Evolutionary conservation across 345 rosid genomes (phyloP), one percentile per base, ranked within the genome.

Genomic region (Ricinus communis): DNA sequence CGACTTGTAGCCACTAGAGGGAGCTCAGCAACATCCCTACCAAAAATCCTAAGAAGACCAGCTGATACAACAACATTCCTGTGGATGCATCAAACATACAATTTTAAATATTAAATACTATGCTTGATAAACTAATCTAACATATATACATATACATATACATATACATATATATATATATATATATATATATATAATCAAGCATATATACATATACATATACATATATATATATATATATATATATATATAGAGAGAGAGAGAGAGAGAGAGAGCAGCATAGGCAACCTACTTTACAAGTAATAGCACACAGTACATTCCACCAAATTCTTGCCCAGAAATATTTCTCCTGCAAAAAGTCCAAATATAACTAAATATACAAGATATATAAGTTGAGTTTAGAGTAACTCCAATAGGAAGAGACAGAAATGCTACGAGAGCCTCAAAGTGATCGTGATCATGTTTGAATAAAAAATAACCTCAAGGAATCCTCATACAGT

Each of bases 301-400:
- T 78, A 96, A 77, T 71, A 91, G 88, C 69, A 96, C 79, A 69
- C 91, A 89, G 70, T 91, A 91, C 87, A 93, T 87, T 71, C 98
- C 96, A 58, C 93, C 93, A 71, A 96, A 96, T 76, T 96, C 99
- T 78, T 96, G 99, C 30, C 97, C 99, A n/a, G 93, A 91, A 71
- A 96, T 93, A 79, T 93, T 93, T 76, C 93, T 85, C 88, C 99
- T 96, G 90, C 77, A 82, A 66, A 56, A 68, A 28, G 50, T 61
- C 71, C 27, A 69, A 68, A 71, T 49, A 70, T 13, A n/a, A 65
- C 22, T 28, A 30, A 60, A 47, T 30, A 71, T 41, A 69, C 52
- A 3, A 72, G 46, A 40, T 45, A 69, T n/a, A n/a, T n/a, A n/a
- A n/a, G 51, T 47, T 70, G 45, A 55, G 41, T 4, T 41, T 4